Evolutionary conservation across 2,329 filamentous ascomycete species (phyloP).

Genomic region (Ascocoryne sarcoides): DNA sequence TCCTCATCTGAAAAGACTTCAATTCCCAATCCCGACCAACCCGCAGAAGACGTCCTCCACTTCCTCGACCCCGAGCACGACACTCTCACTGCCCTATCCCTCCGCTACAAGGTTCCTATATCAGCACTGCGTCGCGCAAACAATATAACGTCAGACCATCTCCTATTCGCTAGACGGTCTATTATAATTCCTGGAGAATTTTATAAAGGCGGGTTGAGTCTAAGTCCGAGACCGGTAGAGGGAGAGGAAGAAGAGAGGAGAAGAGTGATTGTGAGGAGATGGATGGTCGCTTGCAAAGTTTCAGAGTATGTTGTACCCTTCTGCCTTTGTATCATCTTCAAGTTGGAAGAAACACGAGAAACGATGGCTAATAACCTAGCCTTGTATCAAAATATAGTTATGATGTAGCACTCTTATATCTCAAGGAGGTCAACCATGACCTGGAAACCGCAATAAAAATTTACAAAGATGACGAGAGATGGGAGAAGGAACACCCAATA

Average conservation of each 20-base stretch:
- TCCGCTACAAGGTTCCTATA: slow-evolving; percentile 62
- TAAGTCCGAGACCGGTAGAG: slow-evolving; percentile 63
- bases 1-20: slow-evolving; percentile 16
- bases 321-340: background rate
- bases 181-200: slow-evolving; percentile 62
- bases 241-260: slow-evolving; percentile 65
- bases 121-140: slow-evolving; percentile 56
- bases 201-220: slow-evolving; percentile 57
- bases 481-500: slow-evolving; percentile 62
- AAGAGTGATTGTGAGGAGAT: slow-evolving; percentile 63
- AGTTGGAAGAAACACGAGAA: background rate
- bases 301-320: slow-evolving; percentile 49
- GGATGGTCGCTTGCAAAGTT: slow-evolving; percentile 73
- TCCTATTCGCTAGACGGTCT: slow-evolving; percentile 60
- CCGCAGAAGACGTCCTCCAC: slow-evolving; percentile 60
- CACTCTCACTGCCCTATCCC: slow-evolving; percentile 56
- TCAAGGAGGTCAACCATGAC: slow-evolving; percentile 61
- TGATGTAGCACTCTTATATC: slow-evolving; percentile 65
- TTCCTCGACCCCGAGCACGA: slow-evolving; percentile 65
- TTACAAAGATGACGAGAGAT: slow-evolving; percentile 63
- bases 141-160: slow-evolving; percentile 61
- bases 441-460: slow-evolving; percentile 53
- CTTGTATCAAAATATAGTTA: slow-evolving; percentile 37
- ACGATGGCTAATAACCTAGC: slow-evolving; percentile 24
- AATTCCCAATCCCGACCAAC: too few species aligned